These are phyloP conservation scores for Apodospora peruviana DNA, from an alignment of 495 filamentous ascomycete species.

Conservation along the genomic window DNA sequence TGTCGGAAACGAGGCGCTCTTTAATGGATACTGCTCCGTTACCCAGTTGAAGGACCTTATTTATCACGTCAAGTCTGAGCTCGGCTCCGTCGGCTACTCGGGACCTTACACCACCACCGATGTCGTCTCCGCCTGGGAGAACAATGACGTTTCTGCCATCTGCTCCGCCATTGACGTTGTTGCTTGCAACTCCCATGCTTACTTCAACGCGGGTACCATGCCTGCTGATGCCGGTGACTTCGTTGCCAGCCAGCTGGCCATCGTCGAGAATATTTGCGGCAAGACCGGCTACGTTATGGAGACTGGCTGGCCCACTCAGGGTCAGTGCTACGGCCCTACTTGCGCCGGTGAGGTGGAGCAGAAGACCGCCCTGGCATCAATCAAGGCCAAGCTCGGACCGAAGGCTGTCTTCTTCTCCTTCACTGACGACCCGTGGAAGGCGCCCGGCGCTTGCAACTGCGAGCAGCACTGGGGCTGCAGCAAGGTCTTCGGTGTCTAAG, in stretches of 20 bases:
- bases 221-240: constrained; percentile 68
- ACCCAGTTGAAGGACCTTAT: constrained; percentile 65
- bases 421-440: constrained; percentile 79
- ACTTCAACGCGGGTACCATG: constrained; percentile 70
- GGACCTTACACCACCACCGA: constrained; percentile 82
- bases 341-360: constrained; percentile 64
- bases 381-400: constrained; percentile 47
- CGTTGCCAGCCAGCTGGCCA: constrained; percentile 57
- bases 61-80: constrained; percentile 41
- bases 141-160: constrained; percentile 53
- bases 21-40: constrained; percentile 59
- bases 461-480: constrained; percentile 76
- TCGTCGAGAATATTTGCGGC: constrained; percentile 63
- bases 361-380: constrained; percentile 60
- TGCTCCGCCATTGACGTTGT: constrained; percentile 72
- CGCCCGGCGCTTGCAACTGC: constrained; percentile 58
- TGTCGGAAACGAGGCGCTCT: constrained; percentile 85
- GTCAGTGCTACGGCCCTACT: constrained; percentile 64
- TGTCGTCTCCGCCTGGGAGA: constrained; percentile 60
- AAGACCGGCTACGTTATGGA: constrained; percentile 73
- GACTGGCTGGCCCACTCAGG: constrained; percentile 80
- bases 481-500: constrained; percentile 43
- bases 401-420: constrained; percentile 75
- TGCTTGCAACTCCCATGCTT: constrained; percentile 84
- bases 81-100: constrained; percentile 68